Evolutionary conservation across 176 grass and related monocot genomes (phyloP).

Genomic region (Rhynchospora pubera): DNA sequence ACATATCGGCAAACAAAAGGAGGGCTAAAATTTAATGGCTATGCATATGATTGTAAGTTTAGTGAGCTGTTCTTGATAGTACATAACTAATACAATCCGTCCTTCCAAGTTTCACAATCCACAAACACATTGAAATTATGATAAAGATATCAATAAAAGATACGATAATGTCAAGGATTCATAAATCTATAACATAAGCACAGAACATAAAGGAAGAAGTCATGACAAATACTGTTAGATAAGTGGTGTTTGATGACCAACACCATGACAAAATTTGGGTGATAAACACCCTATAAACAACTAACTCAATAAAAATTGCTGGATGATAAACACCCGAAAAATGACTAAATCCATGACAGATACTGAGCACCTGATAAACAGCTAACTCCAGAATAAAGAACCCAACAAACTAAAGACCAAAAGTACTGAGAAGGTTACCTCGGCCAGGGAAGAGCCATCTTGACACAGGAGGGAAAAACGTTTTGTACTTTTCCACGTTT

Average conservation of each 20-base stretch:
- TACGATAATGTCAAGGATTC: not conserved
- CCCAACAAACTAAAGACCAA: not conserved
- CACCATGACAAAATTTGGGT: too few species aligned
- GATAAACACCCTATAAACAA: too few species aligned
- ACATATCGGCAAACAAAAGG: too few species aligned
- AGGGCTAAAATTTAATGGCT: too few species aligned
- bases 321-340: too few species aligned
- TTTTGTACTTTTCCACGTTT: not conserved
- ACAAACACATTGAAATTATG: not conserved
- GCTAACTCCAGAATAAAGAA: not conserved
- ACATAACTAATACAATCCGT: too few species aligned
- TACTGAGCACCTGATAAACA: too few species aligned
- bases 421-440: not conserved
- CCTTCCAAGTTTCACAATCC: too few species aligned
- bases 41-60: too few species aligned
- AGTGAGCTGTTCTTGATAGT: too few species aligned
- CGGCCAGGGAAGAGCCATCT: not conserved
- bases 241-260: too few species aligned
- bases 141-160: not conserved
- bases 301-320: too few species aligned
- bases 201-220: not conserved
- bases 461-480: not conserved
- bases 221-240: not conserved
- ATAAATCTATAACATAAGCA: not conserved
- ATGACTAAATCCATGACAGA: not conserved